Conservation (phyloP, 2,329 filamentous ascomycete species). For the Xylariomycetidae sp. region DNA sequence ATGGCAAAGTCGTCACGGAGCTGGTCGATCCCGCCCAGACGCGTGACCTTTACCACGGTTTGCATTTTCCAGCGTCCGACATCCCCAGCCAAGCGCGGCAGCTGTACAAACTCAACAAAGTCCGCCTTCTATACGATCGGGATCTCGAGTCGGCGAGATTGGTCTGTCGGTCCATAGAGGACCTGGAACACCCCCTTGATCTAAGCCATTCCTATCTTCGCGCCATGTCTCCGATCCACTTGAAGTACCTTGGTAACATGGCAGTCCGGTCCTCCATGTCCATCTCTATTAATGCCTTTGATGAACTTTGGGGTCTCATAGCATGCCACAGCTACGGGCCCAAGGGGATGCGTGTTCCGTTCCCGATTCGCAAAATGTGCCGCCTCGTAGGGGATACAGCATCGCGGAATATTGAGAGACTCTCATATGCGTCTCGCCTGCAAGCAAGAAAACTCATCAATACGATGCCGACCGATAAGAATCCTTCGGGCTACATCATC, state of each 20-base stretch:
- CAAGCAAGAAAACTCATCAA: conserved; percentile 88
- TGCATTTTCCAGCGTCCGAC: conserved; percentile 85
- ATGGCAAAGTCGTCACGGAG: conserved; percentile 83
- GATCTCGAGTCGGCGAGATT: conserved; percentile 75
- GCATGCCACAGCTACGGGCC: conserved; percentile 77
- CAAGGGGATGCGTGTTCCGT: conserved; percentile 83
- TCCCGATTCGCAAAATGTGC: conserved; percentile 90
- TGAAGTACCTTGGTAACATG: conserved; percentile 88
- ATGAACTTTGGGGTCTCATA: conserved; percentile 82
- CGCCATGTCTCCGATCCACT: conserved; percentile 84
- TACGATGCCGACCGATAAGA: conserved; percentile 72
- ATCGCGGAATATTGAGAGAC: conserved; percentile 79
- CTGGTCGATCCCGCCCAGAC: conserved; percentile 76
- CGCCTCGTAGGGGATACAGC: conserved; percentile 80
- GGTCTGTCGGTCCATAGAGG: conserved; percentile 71
- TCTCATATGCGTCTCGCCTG: conserved; percentile 79
- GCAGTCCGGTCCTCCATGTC: conserved; percentile 92
- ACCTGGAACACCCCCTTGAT: conserved; percentile 71
- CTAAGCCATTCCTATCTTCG: conserved; percentile 80
- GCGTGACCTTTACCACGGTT: conserved; percentile 78
- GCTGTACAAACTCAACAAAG: conserved; percentile 87
- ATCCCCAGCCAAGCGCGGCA: conserved; percentile 82
- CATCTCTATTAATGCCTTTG: conserved; percentile 83
- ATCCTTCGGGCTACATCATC: conserved; percentile 85
- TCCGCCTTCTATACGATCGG: conserved; percentile 80